These are phyloP conservation scores for Cryphonectria carpinicola DNA, from an alignment of 2,329 filamentous ascomycete genomes.

Conservation along the genomic window DNA sequence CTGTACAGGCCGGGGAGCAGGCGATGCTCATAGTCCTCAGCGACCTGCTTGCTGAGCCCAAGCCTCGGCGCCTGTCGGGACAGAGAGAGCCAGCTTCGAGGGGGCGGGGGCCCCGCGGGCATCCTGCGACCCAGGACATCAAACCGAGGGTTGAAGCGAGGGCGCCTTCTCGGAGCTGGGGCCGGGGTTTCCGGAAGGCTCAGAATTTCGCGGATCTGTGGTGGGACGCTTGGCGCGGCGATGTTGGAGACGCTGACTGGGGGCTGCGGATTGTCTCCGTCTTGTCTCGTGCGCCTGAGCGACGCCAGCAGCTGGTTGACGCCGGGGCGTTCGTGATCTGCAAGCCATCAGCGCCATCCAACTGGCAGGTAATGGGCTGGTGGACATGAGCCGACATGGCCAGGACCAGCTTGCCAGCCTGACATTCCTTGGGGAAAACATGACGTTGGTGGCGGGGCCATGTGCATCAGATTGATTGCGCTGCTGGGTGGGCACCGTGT, in stretches of 20 bases:
- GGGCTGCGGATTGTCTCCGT: conserved; percentile 27
- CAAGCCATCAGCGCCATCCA: conserved; percentile 25
- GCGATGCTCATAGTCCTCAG: conserved; percentile 14
- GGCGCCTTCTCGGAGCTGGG: conserved; percentile 52
- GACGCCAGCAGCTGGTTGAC: conserved; percentile 66
- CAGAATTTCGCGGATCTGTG: conserved; percentile 61
- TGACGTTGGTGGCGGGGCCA: conserved; percentile 6
- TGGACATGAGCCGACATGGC: neutral
- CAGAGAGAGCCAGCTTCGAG: conserved; percentile 57
- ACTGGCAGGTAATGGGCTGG: conserved; percentile 5
- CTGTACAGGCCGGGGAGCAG: conserved; percentile 49
- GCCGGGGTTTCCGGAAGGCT: conserved; percentile 61
- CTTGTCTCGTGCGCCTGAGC: conserved; percentile 53
- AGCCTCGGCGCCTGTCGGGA: conserved; percentile 36
- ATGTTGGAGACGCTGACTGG: conserved; percentile 30
- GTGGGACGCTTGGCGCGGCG: conserved; percentile 58
- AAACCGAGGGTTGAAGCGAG: conserved; percentile 47
- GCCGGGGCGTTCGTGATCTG: conserved; percentile 44
- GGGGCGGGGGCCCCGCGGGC: conserved; percentile 63
- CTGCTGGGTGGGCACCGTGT: neutral
- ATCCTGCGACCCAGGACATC: conserved; percentile 54
- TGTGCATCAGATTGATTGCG: conserved; percentile 13
- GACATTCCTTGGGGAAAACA: neutral
- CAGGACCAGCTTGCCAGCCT: neutral
- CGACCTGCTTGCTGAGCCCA: conserved; percentile 5